phyloP scores from a whole-genome alignment of 2,329 filamentous ascomycete species.

The Pseudogymnoascus sp. region DNA sequence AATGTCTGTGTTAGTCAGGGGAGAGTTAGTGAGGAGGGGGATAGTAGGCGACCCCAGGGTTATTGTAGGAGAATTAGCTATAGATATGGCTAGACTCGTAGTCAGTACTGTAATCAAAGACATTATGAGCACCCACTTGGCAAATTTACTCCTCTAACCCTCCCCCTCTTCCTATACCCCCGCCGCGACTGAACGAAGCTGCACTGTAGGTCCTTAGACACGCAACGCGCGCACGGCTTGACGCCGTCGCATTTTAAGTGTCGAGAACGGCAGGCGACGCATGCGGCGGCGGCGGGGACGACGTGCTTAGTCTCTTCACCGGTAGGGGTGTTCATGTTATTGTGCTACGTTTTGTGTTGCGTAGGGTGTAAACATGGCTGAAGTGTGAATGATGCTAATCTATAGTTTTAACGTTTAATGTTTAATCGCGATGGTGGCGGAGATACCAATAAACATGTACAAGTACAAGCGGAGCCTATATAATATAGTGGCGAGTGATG shows the following conservation, averaged over 20 bases:
- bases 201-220: constrained; percentile 51
- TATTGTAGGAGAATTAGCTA: neutral
- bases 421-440: neutral
- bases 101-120: neutral
- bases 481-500: neutral
- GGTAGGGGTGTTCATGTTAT: neutral
- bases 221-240: constrained; percentile 63
- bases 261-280: constrained; percentile 33
- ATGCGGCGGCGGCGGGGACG: constrained; percentile 17
- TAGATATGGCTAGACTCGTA: neutral
- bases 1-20: neutral
- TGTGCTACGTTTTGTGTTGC: neutral
- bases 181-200: constrained; percentile 67
- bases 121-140: neutral
- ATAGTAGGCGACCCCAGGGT: neutral
- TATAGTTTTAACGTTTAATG: neutral
- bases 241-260: constrained; percentile 72
- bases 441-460: neutral
- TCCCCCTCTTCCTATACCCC: constrained; percentile 52
- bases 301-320: neutral
- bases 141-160: neutral
- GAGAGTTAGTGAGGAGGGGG: neutral
- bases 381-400: neutral
- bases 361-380: neutral
- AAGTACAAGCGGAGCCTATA: neutral